Percentiles rank a stretch among this genome's conserved stretches.
Conservation (phyloP, 352 stramenopile genomes). For the Phytophthora crassamura region DNA sequence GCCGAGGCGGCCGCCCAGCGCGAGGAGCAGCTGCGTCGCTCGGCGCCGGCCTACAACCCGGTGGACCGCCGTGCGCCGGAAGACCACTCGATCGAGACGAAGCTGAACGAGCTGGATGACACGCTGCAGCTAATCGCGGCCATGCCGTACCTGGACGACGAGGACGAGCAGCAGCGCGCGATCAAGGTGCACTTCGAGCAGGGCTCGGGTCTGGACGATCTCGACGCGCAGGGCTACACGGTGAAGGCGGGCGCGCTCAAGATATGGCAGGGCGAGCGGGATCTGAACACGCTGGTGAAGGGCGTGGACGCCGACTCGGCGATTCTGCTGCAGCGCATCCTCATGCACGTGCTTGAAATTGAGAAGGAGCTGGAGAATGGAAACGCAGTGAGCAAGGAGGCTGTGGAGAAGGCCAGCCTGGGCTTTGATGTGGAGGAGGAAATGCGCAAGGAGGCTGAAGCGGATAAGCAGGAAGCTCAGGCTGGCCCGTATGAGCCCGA, state of each 20-base stretch:
- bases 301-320: constrained; percentile 68
- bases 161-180: constrained; percentile 56
- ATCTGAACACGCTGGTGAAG: constrained; percentile 52
- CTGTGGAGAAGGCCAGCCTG: constrained; percentile 26
- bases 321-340: constrained; percentile 75
- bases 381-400: constrained; percentile 39
- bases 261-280: constrained; percentile 78
- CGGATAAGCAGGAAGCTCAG: no score
- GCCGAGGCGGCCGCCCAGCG: constrained; percentile 44
- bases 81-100: constrained; percentile 56
- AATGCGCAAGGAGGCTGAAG: constrained; percentile 21
- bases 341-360: constrained; percentile 73
- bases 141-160: constrained; percentile 71
- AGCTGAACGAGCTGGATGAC: constrained; percentile 68
- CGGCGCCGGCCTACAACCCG: constrained; percentile 62
- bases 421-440: constrained; percentile 16
- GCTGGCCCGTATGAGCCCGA: no score
- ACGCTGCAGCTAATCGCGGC: constrained; percentile 76
- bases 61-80: constrained; percentile 47
- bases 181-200: constrained; percentile 68
- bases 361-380: constrained; percentile 67
- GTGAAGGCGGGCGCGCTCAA: constrained; percentile 56
- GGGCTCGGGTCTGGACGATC: constrained; percentile 65
- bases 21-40: constrained; percentile 41
- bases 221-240: constrained; percentile 61